Evolutionary conservation across 768 basidiomycete species (phyloP).

Genomic region (Mycena albidolilacea): DNA sequence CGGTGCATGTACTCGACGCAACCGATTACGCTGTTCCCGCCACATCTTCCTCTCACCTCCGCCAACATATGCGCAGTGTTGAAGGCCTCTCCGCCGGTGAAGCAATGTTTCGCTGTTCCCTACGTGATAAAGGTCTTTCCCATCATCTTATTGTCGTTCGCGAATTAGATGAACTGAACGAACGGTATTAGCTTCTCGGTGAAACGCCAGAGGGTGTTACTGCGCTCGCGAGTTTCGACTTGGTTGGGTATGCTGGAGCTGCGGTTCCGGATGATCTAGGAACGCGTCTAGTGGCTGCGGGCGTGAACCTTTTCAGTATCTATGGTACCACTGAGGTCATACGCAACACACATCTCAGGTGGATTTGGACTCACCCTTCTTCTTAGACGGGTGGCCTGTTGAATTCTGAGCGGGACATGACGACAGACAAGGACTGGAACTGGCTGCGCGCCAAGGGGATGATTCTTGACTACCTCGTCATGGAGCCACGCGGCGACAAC

Average conservation of each 20-base stretch:
- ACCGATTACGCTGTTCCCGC: constrained; percentile 60
- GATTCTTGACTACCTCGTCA: constrained; percentile 56
- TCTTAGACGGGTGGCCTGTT: constrained; percentile 56
- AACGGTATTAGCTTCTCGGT: constrained; percentile 53
- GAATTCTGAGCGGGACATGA: constrained; percentile 64
- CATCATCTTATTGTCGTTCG: neutral
- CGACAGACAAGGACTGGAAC: constrained; percentile 69
- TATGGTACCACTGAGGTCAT: constrained; percentile 63
- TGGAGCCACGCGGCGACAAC: constrained; percentile 58
- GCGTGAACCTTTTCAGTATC: constrained; percentile 63
- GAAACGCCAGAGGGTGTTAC: constrained; percentile 63
- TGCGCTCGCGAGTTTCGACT: constrained; percentile 58
- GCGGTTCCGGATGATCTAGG: constrained; percentile 70
- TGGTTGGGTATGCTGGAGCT: constrained; percentile 68
- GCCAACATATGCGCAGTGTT: constrained; percentile 58
- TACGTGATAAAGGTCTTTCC: constrained; percentile 51
- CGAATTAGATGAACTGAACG: no score
- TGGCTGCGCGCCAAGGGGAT: constrained; percentile 56
- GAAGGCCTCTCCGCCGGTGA: constrained; percentile 49
- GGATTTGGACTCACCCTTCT: neutral
- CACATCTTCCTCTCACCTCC: constrained; percentile 62
- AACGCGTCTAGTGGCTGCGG: constrained; percentile 61
- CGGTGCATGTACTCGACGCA: constrained; percentile 60
- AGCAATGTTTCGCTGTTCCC: constrained; percentile 55
- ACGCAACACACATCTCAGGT: neutral